Conservation (phyloP, 306 rosid species). For the Cajanus cajan region DNA sequence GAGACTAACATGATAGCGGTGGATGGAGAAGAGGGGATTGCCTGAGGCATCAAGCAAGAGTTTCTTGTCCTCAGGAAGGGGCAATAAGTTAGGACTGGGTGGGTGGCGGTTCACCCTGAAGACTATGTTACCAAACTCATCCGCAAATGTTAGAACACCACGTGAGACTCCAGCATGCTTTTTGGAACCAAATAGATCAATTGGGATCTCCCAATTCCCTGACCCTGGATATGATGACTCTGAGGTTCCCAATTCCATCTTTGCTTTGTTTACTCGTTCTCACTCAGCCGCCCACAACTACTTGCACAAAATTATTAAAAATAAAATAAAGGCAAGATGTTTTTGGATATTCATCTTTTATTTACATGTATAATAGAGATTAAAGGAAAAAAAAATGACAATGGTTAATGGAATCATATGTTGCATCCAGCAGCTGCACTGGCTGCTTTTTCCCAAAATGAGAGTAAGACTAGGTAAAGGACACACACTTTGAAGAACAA, state of each 20-base stretch:
- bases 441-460: background rate
- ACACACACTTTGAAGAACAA: background rate
- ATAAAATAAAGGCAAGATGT: background rate
- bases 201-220: constrained; percentile 46
- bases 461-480: background rate
- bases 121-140: constrained; percentile 42
- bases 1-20: constrained; percentile 45
- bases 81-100: constrained; percentile 31
- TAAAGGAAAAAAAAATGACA: background rate
- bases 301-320: background rate
- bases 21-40: constrained; percentile 55
- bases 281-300: background rate
- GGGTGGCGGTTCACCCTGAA: constrained; percentile 52
- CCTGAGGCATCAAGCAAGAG: constrained; percentile 53
- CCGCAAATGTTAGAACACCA: constrained; percentile 58
- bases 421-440: background rate
- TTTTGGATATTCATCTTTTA: background rate
- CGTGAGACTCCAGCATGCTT: constrained; percentile 49
- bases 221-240: constrained; percentile 26
- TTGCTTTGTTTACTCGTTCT: background rate
- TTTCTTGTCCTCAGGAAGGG: constrained; percentile 33
- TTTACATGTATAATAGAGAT: background rate
- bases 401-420: background rate
- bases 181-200: constrained; percentile 78
- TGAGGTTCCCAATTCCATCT: constrained; percentile 38